A percentile compares a stretch with the other conserved stretches of the same genome.
phyloP scores from a whole-genome alignment of 371 early-diverging fungal species.

The Nematocida parisii region DNA sequence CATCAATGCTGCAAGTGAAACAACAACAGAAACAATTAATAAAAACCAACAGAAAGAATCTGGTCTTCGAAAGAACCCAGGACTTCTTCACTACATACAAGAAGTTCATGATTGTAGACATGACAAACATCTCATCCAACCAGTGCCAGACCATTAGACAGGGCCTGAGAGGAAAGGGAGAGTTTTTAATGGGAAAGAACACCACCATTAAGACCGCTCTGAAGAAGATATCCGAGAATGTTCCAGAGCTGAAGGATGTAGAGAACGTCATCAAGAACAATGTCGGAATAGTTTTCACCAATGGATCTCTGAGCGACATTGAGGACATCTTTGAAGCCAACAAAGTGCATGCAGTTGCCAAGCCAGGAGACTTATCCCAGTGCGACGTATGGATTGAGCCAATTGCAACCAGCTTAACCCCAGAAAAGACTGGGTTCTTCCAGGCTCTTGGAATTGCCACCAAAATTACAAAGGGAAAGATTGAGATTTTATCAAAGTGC shows the following conservation, averaged over 20 bases:
- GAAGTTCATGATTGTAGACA: conserved; percentile 86
- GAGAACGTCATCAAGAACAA: conserved; percentile 79
- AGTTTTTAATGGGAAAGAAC: conserved; percentile 99
- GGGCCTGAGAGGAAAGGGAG: conserved; percentile 81
- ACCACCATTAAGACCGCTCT: conserved; percentile 96
- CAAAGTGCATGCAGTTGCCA: conserved; percentile 94
- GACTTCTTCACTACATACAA: conserved; percentile 62
- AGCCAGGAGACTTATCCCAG: conserved; percentile 92
- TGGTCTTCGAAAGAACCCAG: conserved; percentile 61
- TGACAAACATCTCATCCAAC: conserved; percentile 98
- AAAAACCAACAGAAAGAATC: conserved; percentile 57
- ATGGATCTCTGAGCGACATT: conserved; percentile 79
- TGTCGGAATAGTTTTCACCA: conserved; percentile 97
- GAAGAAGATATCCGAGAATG: conserved; percentile 72
- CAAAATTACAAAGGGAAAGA: conserved; percentile 99
- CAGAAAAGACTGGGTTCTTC: conserved; percentile 99
- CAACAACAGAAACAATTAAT: neutral
- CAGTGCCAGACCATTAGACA: conserved; percentile 97
- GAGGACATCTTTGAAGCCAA: conserved; percentile 83
- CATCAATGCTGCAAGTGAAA: conserved; percentile 59
- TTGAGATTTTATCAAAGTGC: conserved; percentile 95
- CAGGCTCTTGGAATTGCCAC: conserved; percentile 99
- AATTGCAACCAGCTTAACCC: conserved; percentile 98
- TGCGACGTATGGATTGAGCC: conserved; percentile 88
- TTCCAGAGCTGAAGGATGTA: conserved; percentile 77